A percentile compares a stretch with the other conserved stretches of the same genome.
These are phyloP conservation scores for Wallacemonas sp. DNA, from an alignment of 208 protist genomes.

Conservation along the genomic window DNA sequence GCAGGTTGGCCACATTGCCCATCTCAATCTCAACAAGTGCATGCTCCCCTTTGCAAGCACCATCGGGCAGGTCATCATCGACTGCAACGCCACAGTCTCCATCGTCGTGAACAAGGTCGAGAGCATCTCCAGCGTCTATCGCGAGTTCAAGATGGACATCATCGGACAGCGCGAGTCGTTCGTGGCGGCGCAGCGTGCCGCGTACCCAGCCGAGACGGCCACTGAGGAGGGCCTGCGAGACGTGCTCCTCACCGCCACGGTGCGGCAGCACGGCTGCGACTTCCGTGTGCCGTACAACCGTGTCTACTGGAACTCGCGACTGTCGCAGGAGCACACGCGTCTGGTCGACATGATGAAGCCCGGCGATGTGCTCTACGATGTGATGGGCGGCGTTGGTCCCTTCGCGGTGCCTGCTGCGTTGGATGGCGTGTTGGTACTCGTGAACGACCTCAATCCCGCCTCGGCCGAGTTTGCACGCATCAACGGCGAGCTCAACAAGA, in stretches of 20 bases:
- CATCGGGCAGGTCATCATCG: constrained; percentile 96
- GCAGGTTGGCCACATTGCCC: constrained; percentile 96
- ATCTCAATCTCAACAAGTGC: constrained; percentile 95
- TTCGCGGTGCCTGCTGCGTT: constrained; percentile 96
- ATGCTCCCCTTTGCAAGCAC: constrained; percentile 89
- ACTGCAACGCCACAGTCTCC: constrained; percentile 92
- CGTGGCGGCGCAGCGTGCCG: constrained; percentile 17
- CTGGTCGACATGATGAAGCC: constrained; percentile 78
- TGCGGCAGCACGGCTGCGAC: constrained; percentile 92
- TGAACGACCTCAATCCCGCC: constrained; percentile 98
- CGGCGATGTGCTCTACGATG: constrained; percentile 90
- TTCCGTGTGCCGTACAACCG: constrained; percentile 96
- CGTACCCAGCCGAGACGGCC: background rate
- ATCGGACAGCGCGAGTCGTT: constrained; percentile 87
- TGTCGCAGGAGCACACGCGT: constrained; percentile 94
- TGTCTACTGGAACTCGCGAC: constrained; percentile 98
- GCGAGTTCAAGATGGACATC: constrained; percentile 97
- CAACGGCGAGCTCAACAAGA: constrained; percentile 92
- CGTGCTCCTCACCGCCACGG: constrained; percentile 55
- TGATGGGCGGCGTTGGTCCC: constrained; percentile 98
- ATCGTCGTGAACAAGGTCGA: constrained; percentile 98
- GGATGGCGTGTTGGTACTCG: constrained; percentile 84
- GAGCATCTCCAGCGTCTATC: constrained; percentile 94
- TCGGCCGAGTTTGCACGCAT: constrained; percentile 88
- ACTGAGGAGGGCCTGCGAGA: constrained; percentile 29